Evolutionary conservation across 768 basidiomycete genomes (phyloP), one percentile per base, ranked within the genome.

Genomic region (Panaeolus cyanescens): DNA sequence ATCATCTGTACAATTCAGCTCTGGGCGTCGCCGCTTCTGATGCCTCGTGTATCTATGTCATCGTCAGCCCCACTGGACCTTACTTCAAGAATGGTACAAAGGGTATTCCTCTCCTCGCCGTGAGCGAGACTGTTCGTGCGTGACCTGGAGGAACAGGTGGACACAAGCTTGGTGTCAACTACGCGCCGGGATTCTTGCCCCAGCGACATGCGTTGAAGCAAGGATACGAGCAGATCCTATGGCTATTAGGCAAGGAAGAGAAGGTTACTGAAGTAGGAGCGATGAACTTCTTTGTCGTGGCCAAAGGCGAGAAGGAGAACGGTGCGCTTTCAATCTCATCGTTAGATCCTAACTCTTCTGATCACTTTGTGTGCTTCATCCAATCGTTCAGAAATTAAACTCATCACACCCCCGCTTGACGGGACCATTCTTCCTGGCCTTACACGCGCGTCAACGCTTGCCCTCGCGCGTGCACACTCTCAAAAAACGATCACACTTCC

Each of bases 371-470:
- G 22, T 54, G 20, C 50, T 39, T n/a, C n/a, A 32, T 20, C 32
- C 28, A 19, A 32, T 54, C 42, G 50, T 33, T 3, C 66, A 90
- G 90, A 82, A 30, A 64, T 89, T 60, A 92, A 95, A 63, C 77
- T 96, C 59, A 73, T 93, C 59, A 97, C 95, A 0, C 92, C 95
- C 0, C 86, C 91, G 7, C 76, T 96, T 62, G 92, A 91, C 68
- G 93, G 95, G 32, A 90, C 91, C 22, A 92, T 96, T 65, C 84
- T 96, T 1, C 93, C 94, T 2, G 93, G 95, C n/a, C 84, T 97
- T n/a, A 96, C 93, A 0, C 86, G 95, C 37, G 86, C 85, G 58
- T 92, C 91, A 19, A 84, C 87, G 37, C 80, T 96, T 36, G 67
- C 73, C 10, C 86, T 97, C 57, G 79, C 84, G 2, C 76, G 83